A percentile compares a stretch with the other conserved stretches of the same genome.
phyloP scores from a whole-genome alignment of 441 rosid species.

The Viola pubescens region DNA sequence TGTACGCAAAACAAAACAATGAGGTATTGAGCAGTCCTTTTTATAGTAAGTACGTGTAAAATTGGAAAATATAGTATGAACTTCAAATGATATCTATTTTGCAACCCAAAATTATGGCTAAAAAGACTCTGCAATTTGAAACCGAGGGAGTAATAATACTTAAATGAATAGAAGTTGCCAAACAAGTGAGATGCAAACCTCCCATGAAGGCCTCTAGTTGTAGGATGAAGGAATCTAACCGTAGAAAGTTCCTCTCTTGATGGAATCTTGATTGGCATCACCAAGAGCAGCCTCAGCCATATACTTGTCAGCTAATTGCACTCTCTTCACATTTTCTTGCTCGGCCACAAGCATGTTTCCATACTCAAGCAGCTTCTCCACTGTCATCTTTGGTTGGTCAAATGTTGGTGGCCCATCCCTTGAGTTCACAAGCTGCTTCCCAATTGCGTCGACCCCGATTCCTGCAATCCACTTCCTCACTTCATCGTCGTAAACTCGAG shows the following conservation, averaged over 20 bases:
- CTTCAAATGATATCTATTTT: no score
- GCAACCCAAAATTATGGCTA: no score
- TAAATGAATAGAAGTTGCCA: background rate
- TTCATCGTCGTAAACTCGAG: constrained; percentile 94
- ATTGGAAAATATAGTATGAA: no score
- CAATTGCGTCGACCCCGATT: constrained; percentile 52
- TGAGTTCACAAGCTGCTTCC: constrained; percentile 88
- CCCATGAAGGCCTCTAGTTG: constrained; percentile 34
- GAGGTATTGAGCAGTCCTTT: no score
- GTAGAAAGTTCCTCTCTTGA: constrained; percentile 60
- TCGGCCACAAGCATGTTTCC: constrained; percentile 88
- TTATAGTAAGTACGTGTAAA: no score
- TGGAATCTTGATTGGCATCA: constrained; percentile 66
- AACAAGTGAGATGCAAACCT: constrained; percentile 21
- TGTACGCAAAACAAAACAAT: no score
- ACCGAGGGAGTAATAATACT: no score
- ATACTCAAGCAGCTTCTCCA: constrained; percentile 69
- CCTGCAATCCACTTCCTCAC: constrained; percentile 80
- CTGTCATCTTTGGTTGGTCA: constrained; percentile 69
- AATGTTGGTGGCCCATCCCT: constrained; percentile 73
- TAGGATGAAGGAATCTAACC: constrained; percentile 40
- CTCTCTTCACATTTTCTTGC: constrained; percentile 97
- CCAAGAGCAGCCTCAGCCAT: constrained; percentile 86
- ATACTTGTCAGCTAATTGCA: constrained; percentile 89
- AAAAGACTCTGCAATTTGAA: no score